phyloP scores from a whole-genome alignment of 768 basidiomycete genomes.

The Boletales sp. region DNA sequence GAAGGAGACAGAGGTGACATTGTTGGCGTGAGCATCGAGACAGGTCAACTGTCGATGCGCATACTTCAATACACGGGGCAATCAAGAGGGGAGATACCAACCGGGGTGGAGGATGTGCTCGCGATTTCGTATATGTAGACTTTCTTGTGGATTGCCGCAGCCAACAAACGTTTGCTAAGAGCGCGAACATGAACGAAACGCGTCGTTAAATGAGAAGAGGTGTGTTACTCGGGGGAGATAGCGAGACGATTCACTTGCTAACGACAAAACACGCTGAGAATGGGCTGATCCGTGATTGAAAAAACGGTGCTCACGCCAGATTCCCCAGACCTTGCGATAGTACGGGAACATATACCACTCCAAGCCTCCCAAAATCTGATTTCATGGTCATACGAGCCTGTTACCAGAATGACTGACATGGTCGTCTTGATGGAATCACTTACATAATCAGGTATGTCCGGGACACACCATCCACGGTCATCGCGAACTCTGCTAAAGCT shows the following conservation, averaged over 20 bases:
- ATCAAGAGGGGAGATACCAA: slow-evolving; percentile 23
- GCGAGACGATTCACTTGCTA: slow-evolving; percentile 98
- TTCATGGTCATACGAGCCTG: slow-evolving; percentile 95
- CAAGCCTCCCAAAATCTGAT: slow-evolving; percentile 99
- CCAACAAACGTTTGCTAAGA: slow-evolving; percentile 82
- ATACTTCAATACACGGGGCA: slow-evolving; percentile 17
- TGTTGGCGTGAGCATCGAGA: slow-evolving; percentile 89
- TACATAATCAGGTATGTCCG: too few relatives aligned
- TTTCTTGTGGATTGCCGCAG: slow-evolving; percentile 93
- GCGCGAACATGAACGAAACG: slow-evolving; percentile 12
- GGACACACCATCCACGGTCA: too few relatives aligned
- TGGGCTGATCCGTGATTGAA: slow-evolving; percentile 17
- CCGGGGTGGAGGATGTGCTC: slow-evolving; percentile 50
- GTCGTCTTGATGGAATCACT: too few relatives aligned
- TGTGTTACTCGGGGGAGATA: slow-evolving; percentile 88
- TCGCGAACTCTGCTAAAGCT: not conserved
- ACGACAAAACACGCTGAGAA: slow-evolving; percentile 1
- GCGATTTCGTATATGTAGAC: slow-evolving; percentile 88
- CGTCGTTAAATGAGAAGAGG: slow-evolving; percentile 3
- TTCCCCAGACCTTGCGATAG: slow-evolving; percentile 58
- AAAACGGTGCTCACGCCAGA: slow-evolving; percentile 59
- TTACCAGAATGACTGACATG: slow-evolving; percentile 94
- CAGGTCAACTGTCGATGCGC: slow-evolving; percentile 60
- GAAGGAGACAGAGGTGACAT: slow-evolving; percentile 96
- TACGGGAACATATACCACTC: slow-evolving; percentile 81